These are phyloP conservation scores for Cystobasidium onofrii DNA, from an alignment of 768 basidiomycete species.

Conservation along the genomic window DNA sequence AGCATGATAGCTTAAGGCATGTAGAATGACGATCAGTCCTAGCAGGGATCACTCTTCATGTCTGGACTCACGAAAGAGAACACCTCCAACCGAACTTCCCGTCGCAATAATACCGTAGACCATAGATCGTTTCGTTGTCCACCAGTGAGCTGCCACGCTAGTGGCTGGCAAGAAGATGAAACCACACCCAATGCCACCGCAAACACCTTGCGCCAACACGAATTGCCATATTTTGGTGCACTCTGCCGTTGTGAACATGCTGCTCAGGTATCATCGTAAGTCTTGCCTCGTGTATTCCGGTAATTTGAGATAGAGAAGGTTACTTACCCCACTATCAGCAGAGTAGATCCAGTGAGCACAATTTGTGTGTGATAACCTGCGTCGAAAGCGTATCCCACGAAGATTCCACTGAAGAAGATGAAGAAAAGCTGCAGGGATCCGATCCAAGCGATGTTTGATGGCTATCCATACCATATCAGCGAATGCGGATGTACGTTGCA, in stretches of 20 bases:
- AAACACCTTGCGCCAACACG: slow-evolving; percentile 26
- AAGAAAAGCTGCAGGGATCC: slow-evolving; percentile 54
- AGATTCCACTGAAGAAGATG: slow-evolving; percentile 49
- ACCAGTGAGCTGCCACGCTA: slow-evolving; percentile 60
- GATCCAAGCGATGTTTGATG: slow-evolving; percentile 46
- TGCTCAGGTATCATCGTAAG: slow-evolving; percentile 46
- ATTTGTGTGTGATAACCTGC: slow-evolving; percentile 47
- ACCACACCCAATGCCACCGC: slow-evolving; percentile 43
- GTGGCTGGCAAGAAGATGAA: slow-evolving; percentile 55
- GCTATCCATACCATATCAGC: background rate
- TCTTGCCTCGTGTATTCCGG: too few species aligned
- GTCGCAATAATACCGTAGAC: slow-evolving; percentile 64
- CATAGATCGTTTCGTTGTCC: slow-evolving; percentile 59
- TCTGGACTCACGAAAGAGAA: slow-evolving; percentile 51
- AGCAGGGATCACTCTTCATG: background rate
- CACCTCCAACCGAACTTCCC: slow-evolving; percentile 60
- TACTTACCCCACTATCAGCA: slow-evolving; percentile 43
- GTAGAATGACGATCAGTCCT: background rate
- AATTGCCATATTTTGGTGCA: slow-evolving; percentile 26
- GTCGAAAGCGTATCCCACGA: slow-evolving; percentile 53
- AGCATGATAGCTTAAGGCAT: slow-evolving; percentile 50
- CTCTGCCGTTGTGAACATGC: slow-evolving; percentile 18
- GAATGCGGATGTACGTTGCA: background rate
- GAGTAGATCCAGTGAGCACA: slow-evolving; percentile 44
- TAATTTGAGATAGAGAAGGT: slow-evolving; percentile 45